Evolutionary conservation across 495 filamentous ascomycete species (phyloP).

Genomic region (Sabuloglossum arenarium): DNA sequence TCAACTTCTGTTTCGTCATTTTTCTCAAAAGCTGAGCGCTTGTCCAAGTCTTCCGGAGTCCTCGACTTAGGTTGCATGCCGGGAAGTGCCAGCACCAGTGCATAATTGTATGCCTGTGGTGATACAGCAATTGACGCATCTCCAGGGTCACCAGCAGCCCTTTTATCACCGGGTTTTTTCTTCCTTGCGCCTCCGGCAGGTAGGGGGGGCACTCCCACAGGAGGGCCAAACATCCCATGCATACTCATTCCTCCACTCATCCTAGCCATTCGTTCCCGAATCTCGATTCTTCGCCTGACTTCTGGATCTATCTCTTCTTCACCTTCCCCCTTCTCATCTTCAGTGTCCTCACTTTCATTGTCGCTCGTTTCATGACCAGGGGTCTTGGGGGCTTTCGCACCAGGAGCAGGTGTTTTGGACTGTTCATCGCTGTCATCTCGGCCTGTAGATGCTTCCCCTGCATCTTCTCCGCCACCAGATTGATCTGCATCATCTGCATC

Average conservation of each 20-base stretch:
- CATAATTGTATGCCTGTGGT: slow-evolving; percentile 23
- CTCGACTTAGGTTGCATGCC: slow-evolving; percentile 33
- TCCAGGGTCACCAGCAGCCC: slow-evolving; percentile 11
- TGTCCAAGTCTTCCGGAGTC: slow-evolving; percentile 17
- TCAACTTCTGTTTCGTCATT: slow-evolving; percentile 27
- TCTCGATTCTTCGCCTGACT: slow-evolving; percentile 62
- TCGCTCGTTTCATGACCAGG: slow-evolving; percentile 14
- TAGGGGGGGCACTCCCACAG: slow-evolving; percentile 41
- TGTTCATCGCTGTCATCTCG: slow-evolving; percentile 51
- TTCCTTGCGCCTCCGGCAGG: slow-evolving; percentile 46
- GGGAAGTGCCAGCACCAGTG: slow-evolving; percentile 58
- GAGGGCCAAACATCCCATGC: slow-evolving; percentile 79
- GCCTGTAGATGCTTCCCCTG: slow-evolving; percentile 51
- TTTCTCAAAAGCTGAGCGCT: slow-evolving; percentile 10
- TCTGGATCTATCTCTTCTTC: slow-evolving; percentile 89
- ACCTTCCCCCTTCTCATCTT: slow-evolving; percentile 36
- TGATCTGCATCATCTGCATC: slow-evolving; percentile 84
- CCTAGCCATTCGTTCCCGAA: slow-evolving; percentile 89
- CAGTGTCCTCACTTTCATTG: slow-evolving; percentile 17
- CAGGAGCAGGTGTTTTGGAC: slow-evolving; percentile 6
- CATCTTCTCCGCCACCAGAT: slow-evolving; percentile 69
- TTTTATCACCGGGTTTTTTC: slow-evolving; percentile 25
- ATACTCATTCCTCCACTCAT: slow-evolving; percentile 98
- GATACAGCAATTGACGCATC: slow-evolving; percentile 23
- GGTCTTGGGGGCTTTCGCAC: slow-evolving; percentile 9